Evolutionary conservation across 1,139 yeast genomes (phyloP), one percentile per base, ranked within the genome.

Genomic region (Trichomonascaceae sp.): DNA sequence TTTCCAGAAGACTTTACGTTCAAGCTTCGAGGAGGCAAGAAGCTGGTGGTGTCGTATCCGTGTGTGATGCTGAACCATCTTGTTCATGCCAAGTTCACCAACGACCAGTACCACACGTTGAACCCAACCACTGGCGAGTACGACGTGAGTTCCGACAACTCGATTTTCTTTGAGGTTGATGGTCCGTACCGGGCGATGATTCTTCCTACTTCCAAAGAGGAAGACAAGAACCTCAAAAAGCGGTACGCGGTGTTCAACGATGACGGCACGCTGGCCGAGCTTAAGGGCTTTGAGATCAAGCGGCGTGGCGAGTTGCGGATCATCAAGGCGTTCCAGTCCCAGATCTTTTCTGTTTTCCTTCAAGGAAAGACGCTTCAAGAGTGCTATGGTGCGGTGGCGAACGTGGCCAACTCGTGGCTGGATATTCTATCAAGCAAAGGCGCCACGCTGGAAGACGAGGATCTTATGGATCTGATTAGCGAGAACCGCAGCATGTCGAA

Each of bases 181-280:
- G 99, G 99, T 9, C 99, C 99, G 1, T 92, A 92, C 56, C 80
- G 76, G 48, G 98, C 98, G 0, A 92, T 92, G 98, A 72, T 92
- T 40, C 66, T 92, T 38, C 99, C 99, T 6, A 85, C 98, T 0
- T 89, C 98, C 0, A 84, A 84, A 46, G 98, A 92, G 55, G 98
- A 89, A 63, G 97, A 95, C 32, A 87, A 87, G 57, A 96, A 95
- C 46, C 67, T 92, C 52, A 92, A 92, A 54, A 92, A 92, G 50
- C 71, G 98, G 48, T 92, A 92, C 50, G 99, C 98, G 1, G 99
- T 92, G 5, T 92, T 92, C 59, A 89, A 92, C 52, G 75, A 80
- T 37, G 97, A 92, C 54, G 98, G 97, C 0, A 64, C 93, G 0
- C 57, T 92, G 31, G 98, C 98, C 0, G 99, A 92, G 56, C 65